Evolutionary conservation across 768 basidiomycete genomes (phyloP), one percentile per base, ranked within the genome.

Genomic region (Russula vinacea): DNA sequence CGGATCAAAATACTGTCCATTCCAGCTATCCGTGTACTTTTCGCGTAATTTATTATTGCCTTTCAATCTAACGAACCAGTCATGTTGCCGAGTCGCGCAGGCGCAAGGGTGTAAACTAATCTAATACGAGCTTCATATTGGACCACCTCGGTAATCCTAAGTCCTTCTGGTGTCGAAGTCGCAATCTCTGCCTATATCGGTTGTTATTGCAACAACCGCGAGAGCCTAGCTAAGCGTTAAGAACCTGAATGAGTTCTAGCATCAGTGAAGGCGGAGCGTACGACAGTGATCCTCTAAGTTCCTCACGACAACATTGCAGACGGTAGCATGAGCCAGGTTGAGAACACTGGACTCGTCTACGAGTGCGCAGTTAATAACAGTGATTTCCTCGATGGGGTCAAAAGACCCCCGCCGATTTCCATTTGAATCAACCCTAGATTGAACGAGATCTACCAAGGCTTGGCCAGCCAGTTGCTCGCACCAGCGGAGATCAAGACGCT

Each of bases 321-420:
- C 71, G 0, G 81, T 80, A 68, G 77, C 70, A 58, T 73, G 67
- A 16, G 83, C 81, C 42, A 88, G 70, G 57, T 79, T 76, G 44
- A 84, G 66, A 62, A 87, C 78, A 65, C 85, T 81, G 62, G 76
- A 73, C 60, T 85, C 83, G 67, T 78, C 75, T 29, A 86, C 83
- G 62, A 81, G 80, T 17, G 82, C 77, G 71, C 84, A 86, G 68
- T 84, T 81, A 65, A 86, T 82, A 33, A 82, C 78, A 0, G 80
- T 80, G 16, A 86, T 72, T 67, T 78, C 78, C 49, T 72, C 68
- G 59, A 87, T 78, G 37, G 74, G 73, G 49, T 70, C 70, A 8
- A 66, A 66, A 5, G 50, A 40, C 6, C 62, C 64, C 42, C 42
- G 26, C 16, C 32, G 53, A n/a, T 53, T 19, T 26, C 19, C 29